Conservation (phyloP, 331 rosid species). For the Rosa hybrid region DNA sequence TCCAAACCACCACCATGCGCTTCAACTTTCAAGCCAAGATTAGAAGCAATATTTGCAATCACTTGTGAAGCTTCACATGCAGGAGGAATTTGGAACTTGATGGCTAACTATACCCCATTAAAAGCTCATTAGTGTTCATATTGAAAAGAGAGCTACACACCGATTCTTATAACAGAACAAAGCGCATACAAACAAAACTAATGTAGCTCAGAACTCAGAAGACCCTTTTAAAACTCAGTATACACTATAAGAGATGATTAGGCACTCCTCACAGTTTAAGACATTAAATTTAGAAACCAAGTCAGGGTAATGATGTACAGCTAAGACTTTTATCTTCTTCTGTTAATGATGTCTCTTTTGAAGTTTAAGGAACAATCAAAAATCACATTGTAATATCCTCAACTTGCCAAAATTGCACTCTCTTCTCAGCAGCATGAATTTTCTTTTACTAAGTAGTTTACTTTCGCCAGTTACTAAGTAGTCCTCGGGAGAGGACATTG, state of each 20-base stretch:
- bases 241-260: background rate
- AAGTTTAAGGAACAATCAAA: background rate
- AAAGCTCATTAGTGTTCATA: constrained; percentile 1
- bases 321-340: background rate
- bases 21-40: constrained; percentile 73
- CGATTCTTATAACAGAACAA: background rate
- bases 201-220: no score
- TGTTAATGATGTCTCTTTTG: background rate
- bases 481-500: background rate
- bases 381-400: background rate
- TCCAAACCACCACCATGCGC: constrained; percentile 61
- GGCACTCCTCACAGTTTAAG: background rate
- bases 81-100: constrained; percentile 77
- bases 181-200: background rate
- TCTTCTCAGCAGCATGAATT: background rate
- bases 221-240: background rate
- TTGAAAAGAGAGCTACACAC: background rate
- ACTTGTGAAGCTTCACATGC: constrained; percentile 73
- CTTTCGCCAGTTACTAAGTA: no score
- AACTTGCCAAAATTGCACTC: background rate
- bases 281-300: background rate
- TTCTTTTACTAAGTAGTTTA: background rate
- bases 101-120: constrained; percentile 49
- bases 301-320: background rate
- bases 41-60: constrained; percentile 66